Evolutionary conservation across 2,329 filamentous ascomycete genomes (phyloP).

Genomic region (Fusarium sp.): DNA sequence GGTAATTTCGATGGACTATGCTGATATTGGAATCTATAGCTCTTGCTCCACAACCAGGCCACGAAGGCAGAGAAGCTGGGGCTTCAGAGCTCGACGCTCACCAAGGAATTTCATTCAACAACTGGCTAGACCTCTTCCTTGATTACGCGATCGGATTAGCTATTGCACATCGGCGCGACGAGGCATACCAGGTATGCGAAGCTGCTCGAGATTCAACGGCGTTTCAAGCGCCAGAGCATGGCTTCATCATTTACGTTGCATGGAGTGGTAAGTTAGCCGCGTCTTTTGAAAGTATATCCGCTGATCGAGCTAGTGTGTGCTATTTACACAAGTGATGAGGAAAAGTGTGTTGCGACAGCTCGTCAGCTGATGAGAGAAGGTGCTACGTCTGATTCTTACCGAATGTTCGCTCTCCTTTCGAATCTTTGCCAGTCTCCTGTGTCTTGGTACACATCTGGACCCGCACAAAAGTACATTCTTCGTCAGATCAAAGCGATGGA

Average conservation of each 20-base stretch:
- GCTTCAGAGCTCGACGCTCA: constrained; percentile 65
- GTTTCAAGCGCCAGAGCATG: constrained; percentile 79
- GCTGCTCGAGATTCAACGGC: constrained; percentile 85
- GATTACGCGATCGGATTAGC: constrained; percentile 87
- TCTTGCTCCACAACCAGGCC: constrained; percentile 53
- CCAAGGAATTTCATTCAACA: constrained; percentile 83
- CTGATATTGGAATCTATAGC: constrained; percentile 48
- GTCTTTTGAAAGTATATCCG: neutral
- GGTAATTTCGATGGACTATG: neutral
- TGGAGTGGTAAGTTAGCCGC: constrained; percentile 74
- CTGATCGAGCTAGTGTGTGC: constrained; percentile 76
- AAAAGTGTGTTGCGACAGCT: constrained; percentile 78
- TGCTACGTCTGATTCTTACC: constrained; percentile 86
- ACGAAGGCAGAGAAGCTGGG: constrained; percentile 45
- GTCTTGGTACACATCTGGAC: constrained; percentile 83
- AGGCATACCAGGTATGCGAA: constrained; percentile 85
- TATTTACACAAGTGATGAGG: constrained; percentile 84
- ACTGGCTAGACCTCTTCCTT: constrained; percentile 92
- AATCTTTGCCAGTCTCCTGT: constrained; percentile 81
- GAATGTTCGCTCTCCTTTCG: constrained; percentile 85
- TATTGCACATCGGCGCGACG: constrained; percentile 74
- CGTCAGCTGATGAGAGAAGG: constrained; percentile 89
- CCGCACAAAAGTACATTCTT: constrained; percentile 91
- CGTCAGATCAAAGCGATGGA: constrained; percentile 94
- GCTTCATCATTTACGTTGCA: constrained; percentile 81